Percentiles rank a stretch among this genome's conserved stretches.
phyloP scores from a whole-genome alignment of 1,139 yeast species.

The Taiozyma sp. region DNA sequence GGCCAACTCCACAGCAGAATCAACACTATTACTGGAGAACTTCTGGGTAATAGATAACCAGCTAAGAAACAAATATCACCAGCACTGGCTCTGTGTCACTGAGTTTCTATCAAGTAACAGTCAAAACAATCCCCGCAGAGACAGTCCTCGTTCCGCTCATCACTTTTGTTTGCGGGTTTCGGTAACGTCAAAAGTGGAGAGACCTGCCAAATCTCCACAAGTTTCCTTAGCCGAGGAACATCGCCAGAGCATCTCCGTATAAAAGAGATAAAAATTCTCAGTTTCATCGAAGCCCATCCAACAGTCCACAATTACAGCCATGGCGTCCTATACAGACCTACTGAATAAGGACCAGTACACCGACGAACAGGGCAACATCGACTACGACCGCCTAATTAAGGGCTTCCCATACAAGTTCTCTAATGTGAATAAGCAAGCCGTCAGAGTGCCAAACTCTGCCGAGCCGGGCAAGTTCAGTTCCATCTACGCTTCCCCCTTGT shows the following conservation, averaged over 20 bases:
- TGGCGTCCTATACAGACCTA: not conserved
- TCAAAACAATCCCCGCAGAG: no score
- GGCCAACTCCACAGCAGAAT: no score
- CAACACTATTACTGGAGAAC: no score
- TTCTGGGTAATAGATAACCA: no score
- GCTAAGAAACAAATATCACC: no score
- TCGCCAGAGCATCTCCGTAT: not conserved
- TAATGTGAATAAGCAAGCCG: constrained; percentile 17
- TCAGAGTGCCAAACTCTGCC: constrained; percentile 41
- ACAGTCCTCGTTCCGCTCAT: not conserved
- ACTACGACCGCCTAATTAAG: constrained; percentile 12
- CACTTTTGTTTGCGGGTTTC: not conserved
- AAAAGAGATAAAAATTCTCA: not conserved
- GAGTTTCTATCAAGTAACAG: no score
- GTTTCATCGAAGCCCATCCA: not conserved
- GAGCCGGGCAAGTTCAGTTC: constrained; percentile 42
- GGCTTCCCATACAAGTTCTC: constrained; percentile 10
- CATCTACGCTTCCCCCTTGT: constrained; percentile 42
- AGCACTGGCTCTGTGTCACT: no score
- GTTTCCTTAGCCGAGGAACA: not conserved
- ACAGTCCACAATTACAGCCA: not conserved
- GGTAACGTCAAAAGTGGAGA: not conserved
- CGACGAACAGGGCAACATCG: constrained; percentile 21
- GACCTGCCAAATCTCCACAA: not conserved
- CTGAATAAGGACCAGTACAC: constrained; percentile 1